Evolutionary conservation across 305 asterid genomes (phyloP).

Genomic region (Caryopteris hybrid): DNA sequence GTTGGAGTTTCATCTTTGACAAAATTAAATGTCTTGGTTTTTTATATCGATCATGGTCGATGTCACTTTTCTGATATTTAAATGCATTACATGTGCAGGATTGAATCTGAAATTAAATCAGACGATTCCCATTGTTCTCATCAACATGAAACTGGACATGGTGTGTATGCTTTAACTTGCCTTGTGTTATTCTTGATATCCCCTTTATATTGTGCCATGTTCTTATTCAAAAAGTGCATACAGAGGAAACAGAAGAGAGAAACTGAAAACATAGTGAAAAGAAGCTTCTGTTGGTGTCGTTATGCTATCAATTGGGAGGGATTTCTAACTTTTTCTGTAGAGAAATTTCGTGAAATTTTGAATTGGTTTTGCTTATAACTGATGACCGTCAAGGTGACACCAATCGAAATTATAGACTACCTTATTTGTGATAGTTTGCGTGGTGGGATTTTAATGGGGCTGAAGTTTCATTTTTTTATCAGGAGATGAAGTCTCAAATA

Average conservation of each 20-base stretch:
- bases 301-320: too few relatives aligned
- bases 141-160: constrained; percentile 58
- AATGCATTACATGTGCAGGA: constrained; percentile 41
- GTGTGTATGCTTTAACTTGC: constrained; percentile 29
- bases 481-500: not conserved
- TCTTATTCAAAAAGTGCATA: not conserved
- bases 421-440: not conserved
- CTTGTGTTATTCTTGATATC: not conserved
- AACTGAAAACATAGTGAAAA: too few relatives aligned
- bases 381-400: not conserved
- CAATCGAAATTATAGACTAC: not conserved
- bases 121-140: constrained; percentile 62
- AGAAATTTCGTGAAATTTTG: not conserved
- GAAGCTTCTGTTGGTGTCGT: too few relatives aligned
- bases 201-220: not conserved
- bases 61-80: not conserved
- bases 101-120: constrained; percentile 69
- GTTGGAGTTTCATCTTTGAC: not conserved
- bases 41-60: constrained; percentile 1
- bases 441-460: not conserved
- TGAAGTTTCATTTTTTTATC: not conserved
- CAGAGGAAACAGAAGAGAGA: too few relatives aligned
- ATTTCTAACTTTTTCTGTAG: not conserved
- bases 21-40: too few relatives aligned
- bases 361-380: not conserved